phyloP scores from a whole-genome alignment of 1,139 yeast genomes.

The Hansenula anomala region DNA sequence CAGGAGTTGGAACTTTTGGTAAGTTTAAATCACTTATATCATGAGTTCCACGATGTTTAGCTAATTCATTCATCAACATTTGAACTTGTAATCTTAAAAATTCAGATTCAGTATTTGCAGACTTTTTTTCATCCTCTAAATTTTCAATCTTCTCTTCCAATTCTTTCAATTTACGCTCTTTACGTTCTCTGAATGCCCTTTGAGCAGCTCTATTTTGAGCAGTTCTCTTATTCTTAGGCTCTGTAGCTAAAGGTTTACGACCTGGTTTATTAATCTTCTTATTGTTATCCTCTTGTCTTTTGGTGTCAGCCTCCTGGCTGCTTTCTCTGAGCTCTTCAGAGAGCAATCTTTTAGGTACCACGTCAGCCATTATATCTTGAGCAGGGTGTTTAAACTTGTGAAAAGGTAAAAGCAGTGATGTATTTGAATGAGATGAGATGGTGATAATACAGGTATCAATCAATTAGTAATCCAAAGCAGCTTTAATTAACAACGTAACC shows the following conservation, averaged over 20 bases:
- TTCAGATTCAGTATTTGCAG: conserved; percentile 64
- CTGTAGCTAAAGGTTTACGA: conserved; percentile 73
- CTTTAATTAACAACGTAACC: too few relatives aligned
- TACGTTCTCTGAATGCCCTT: conserved; percentile 92
- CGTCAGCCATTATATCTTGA: conserved; percentile 10
- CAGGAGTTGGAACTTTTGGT: conserved; percentile 7
- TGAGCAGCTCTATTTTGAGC: conserved; percentile 98
- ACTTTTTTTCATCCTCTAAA: conserved; percentile 66
- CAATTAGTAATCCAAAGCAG: too few relatives aligned
- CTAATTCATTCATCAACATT: conserved; percentile 66
- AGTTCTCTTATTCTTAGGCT: conserved; percentile 81
- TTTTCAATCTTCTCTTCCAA: conserved; percentile 71
- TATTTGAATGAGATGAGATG: too few relatives aligned
- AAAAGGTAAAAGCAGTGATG: neutral
- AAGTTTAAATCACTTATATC: conserved; percentile 31
- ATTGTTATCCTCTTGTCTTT: conserved; percentile 20
- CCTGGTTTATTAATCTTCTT: conserved; percentile 45
- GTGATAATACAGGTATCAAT: too few relatives aligned
- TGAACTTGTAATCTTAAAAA: conserved; percentile 73
- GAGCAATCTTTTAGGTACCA: conserved; percentile 14
- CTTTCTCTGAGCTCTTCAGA: conserved; percentile 5
- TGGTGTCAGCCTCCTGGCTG: conserved; percentile 4
- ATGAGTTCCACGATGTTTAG: conserved; percentile 50
- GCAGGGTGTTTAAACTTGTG: neutral
- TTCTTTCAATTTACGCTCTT: conserved; percentile 82